Conservation (phyloP, 2,329 filamentous ascomycete genomes). For the Pestalotiopsis fici region DNA sequence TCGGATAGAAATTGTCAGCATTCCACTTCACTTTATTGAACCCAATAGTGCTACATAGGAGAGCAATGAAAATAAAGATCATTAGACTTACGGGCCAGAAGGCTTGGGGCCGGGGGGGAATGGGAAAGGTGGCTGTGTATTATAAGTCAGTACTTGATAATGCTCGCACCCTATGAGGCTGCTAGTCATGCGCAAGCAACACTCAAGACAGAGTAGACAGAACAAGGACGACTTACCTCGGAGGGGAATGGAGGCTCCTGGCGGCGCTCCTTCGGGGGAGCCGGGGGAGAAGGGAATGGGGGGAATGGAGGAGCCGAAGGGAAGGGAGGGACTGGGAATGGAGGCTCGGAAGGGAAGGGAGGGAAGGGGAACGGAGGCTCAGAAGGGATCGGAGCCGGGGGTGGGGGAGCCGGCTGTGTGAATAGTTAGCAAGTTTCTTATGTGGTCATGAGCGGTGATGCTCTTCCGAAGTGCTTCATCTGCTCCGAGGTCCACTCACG, state of each 20-base stretch:
- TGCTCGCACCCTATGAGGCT: too few relatives aligned
- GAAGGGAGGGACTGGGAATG: neutral
- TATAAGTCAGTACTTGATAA: too few relatives aligned
- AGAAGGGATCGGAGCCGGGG: neutral
- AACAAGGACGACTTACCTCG: too few relatives aligned
- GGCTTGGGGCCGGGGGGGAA: neutral
- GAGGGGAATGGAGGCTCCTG: too few relatives aligned
- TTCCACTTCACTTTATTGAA: too few relatives aligned
- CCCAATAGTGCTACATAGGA: too few relatives aligned
- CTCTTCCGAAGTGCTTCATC: neutral
- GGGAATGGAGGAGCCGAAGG: neutral
- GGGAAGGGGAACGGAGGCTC: constrained; percentile 2
- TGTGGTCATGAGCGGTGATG: neutral
- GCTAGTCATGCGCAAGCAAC: too few relatives aligned
- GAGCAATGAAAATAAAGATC: too few relatives aligned
- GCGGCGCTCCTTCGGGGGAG: neutral
- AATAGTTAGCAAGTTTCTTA: neutral
- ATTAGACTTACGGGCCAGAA: neutral
- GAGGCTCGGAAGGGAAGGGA: neutral
- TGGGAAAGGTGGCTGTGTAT: neutral
- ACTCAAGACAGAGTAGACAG: too few relatives aligned
- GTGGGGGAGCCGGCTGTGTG: neutral
- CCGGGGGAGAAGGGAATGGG: neutral
- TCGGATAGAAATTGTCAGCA: too few relatives aligned
- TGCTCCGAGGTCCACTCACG: neutral